Percentiles rank a stretch among this genome's conserved stretches.
Conservation (phyloP, 179 eudicot genomes). For the Silene coronaria region DNA sequence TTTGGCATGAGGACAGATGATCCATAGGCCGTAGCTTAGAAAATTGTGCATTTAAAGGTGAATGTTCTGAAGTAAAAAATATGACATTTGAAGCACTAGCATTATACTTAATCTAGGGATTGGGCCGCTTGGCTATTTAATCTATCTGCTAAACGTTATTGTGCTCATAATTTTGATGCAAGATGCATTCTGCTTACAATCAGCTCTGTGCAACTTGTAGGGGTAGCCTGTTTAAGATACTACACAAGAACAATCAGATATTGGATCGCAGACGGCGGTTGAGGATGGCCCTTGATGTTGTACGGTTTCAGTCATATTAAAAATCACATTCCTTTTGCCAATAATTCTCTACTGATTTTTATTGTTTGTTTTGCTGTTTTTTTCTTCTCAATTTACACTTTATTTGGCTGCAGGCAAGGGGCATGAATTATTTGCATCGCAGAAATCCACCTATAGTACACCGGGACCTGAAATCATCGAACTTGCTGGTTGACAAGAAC, state of each 20-base stretch:
- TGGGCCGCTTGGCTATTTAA: not conserved
- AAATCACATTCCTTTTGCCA: not conserved
- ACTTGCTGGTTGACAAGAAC: constrained; percentile 73
- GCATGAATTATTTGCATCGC: constrained; percentile 80
- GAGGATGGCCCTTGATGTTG: constrained; percentile 79
- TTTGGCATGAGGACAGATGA: not conserved
- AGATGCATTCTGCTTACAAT: constrained; percentile 8
- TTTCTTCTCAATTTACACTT: constrained; percentile 12
- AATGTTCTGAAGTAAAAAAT: not conserved
- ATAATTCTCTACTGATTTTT: not conserved
- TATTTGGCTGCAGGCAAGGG: constrained; percentile 55
- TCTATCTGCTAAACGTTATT: not conserved
- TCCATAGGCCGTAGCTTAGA: not conserved
- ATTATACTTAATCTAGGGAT: not conserved
- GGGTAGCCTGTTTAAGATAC: constrained; percentile 75
- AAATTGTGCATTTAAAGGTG: not conserved
- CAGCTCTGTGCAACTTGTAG: constrained; percentile 27
- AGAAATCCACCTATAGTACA: constrained; percentile 80
- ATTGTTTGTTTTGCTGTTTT: not conserved
- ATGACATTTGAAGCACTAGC: not conserved
- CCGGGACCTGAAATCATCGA: constrained; percentile 74
- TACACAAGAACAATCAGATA: constrained; percentile 56
- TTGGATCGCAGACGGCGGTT: constrained; percentile 53
- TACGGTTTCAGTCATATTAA: constrained; percentile 25
- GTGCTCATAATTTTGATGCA: constrained; percentile 2